These are phyloP conservation scores for Cafeteria roenbergensis DNA, from an alignment of 108 stramenopile genomes.

Conservation along the genomic window DNA sequence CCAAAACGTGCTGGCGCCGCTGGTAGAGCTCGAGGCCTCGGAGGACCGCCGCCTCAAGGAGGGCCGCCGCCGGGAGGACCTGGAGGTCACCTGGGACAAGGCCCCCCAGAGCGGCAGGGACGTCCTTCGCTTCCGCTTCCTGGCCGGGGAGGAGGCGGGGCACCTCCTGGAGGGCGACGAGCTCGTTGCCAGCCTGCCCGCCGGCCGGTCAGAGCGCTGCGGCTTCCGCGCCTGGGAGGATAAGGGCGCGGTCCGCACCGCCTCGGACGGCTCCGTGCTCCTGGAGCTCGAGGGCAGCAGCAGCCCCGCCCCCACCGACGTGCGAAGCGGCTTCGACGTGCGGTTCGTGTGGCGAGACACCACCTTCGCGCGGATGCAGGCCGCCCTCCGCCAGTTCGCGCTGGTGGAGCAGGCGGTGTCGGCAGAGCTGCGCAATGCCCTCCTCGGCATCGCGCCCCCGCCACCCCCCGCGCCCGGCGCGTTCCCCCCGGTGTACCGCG, in stretches of 20 bases:
- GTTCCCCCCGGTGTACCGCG: conserved; percentile 40
- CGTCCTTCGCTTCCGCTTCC: conserved; percentile 65
- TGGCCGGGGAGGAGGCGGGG: conserved; percentile 46
- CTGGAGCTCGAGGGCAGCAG: too few species aligned
- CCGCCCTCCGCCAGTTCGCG: conserved; percentile 88
- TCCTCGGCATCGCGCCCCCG: conserved; percentile 87
- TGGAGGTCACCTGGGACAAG: conserved; percentile 77
- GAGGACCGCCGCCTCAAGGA: conserved; percentile 82
- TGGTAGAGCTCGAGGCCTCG: conserved; percentile 94
- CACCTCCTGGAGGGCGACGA: too few species aligned
- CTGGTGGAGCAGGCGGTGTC: conserved; percentile 88
- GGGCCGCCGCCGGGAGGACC: conserved; percentile 63
- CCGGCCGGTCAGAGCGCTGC: too few species aligned
- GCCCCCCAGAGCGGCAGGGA: conserved; percentile 66
- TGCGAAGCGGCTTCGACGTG: conserved; percentile 75
- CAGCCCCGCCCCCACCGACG: too few species aligned
- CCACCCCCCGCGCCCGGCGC: conserved; percentile 13
- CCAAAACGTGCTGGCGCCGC: conserved; percentile 84
- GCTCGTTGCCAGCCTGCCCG: too few species aligned
- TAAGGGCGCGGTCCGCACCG: too few species aligned
- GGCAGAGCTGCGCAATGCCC: conserved; percentile 87
- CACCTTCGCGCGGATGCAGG: conserved; percentile 93
- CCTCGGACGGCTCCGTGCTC: too few species aligned
- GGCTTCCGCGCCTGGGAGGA: too few species aligned
- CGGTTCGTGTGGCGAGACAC: conserved; percentile 92